Conservation (phyloP, 208 protist genomes). For the Angomonas deanei region DNA sequence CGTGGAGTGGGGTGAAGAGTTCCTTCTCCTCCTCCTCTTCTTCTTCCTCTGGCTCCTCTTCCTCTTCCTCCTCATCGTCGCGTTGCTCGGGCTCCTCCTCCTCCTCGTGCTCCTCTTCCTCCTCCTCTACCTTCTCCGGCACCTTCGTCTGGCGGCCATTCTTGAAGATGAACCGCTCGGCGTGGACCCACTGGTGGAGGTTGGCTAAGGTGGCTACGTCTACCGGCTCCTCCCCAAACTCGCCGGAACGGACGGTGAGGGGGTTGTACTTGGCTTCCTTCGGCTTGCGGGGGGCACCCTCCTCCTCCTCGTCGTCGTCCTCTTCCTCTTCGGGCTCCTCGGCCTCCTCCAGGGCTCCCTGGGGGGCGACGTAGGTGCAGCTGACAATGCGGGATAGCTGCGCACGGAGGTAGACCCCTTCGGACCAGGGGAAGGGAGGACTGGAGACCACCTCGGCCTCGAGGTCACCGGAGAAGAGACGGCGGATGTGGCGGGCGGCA, state of each 20-base stretch:
- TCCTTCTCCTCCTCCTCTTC: slow-evolving; percentile 85
- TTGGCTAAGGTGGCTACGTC: slow-evolving; percentile 69
- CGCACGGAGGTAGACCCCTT: slow-evolving; percentile 89
- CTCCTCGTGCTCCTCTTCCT: slow-evolving; percentile 53
- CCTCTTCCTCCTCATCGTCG: slow-evolving; percentile 53
- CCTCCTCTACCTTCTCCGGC: slow-evolving; percentile 70
- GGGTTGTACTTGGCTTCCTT: slow-evolving; percentile 86
- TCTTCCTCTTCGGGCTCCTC: slow-evolving; percentile 82
- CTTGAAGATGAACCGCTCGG: slow-evolving; percentile 68
- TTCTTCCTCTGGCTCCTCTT: slow-evolving; percentile 33
- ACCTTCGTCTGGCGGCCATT: slow-evolving; percentile 90
- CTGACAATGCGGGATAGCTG: slow-evolving; percentile 92
- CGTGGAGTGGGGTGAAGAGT: slow-evolving; percentile 73
- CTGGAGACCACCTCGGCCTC: slow-evolving; percentile 67
- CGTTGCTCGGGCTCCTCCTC: slow-evolving; percentile 48
- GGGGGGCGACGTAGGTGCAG: slow-evolving; percentile 81
- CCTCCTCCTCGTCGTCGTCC: slow-evolving; percentile 81
- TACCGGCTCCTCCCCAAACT: slow-evolving; percentile 66
- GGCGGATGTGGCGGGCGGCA: slow-evolving; percentile 78
- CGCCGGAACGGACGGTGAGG: slow-evolving; percentile 48
- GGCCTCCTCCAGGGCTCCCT: slow-evolving; percentile 77
- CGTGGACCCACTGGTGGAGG: slow-evolving; percentile 88
- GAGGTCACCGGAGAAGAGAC: slow-evolving; percentile 90
- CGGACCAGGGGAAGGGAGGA: slow-evolving; percentile 90
- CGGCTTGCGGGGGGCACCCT: slow-evolving; percentile 30